A percentile compares a stretch with the other conserved stretches of the same genome.
Evolutionary conservation across 2,329 filamentous ascomycete species (phyloP).

Genomic region (Cordyceps fumosorosea): DNA sequence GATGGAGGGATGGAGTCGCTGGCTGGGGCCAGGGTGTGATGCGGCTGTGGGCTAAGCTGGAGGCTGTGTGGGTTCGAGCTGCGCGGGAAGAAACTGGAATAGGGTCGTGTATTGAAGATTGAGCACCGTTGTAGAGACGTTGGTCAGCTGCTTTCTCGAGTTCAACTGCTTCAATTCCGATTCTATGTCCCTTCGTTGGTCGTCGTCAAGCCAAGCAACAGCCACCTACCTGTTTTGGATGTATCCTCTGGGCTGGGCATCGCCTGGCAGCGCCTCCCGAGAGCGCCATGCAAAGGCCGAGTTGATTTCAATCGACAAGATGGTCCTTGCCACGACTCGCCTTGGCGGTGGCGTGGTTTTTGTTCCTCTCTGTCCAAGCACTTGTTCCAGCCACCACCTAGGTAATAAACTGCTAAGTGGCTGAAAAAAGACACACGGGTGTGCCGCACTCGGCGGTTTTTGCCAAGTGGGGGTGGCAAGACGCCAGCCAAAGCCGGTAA

Average conservation of each 20-base stretch:
- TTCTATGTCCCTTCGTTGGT: neutral
- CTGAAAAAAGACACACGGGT: neutral
- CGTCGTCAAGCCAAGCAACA: neutral
- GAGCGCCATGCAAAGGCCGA: neutral
- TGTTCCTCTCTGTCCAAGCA: neutral
- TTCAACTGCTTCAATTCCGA: neutral
- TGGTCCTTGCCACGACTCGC: neutral
- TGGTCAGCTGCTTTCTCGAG: neutral
- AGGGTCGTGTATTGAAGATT: neutral
- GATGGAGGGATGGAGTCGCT: conserved; percentile 1
- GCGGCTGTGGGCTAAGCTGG: neutral
- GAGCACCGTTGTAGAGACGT: neutral
- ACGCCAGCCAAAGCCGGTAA: neutral
- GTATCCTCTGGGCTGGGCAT: neutral
- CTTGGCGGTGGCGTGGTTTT: conserved; percentile 7
- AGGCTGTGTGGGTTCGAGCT: too few species aligned
- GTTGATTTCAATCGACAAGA: neutral
- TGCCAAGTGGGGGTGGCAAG: neutral
- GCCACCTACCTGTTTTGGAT: neutral
- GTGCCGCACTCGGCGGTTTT: neutral
- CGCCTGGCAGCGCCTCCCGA: conserved; percentile 2
- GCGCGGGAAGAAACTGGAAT: too few species aligned
- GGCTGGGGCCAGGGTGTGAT: neutral
- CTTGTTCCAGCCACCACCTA: neutral
- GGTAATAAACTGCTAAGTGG: neutral